These are phyloP conservation scores for Vishniacozyma victoriae DNA, from an alignment of 768 basidiomycete genomes.

Conservation along the genomic window DNA sequence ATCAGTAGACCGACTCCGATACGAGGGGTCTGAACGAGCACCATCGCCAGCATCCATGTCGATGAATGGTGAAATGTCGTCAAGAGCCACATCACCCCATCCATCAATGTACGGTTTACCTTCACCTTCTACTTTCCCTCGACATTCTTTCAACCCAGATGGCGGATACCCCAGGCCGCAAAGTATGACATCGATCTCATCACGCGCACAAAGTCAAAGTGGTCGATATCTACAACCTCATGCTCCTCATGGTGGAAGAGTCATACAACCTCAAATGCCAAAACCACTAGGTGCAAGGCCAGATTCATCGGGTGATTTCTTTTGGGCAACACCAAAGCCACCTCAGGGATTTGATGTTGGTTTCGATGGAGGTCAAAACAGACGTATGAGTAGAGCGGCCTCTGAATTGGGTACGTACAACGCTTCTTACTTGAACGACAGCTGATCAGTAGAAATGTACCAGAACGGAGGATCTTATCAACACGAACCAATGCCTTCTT, in stretches of 20 bases:
- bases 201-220: conserved; percentile 4
- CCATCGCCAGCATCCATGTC: background rate
- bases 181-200: conserved; percentile 19
- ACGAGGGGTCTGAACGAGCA: conserved; percentile 5
- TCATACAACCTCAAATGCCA: conserved; percentile 30
- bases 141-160: background rate
- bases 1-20: conserved; percentile 24
- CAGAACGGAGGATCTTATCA: too few relatives aligned
- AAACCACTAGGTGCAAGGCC: conserved; percentile 18
- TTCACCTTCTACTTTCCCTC: background rate
- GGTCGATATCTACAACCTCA: conserved; percentile 5
- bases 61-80: background rate
- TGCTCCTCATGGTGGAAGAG: conserved; percentile 33
- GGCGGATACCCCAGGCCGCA: conserved; percentile 14
- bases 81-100: conserved; percentile 13
- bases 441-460: too few relatives aligned
- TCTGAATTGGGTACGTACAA: too few relatives aligned
- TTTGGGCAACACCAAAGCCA: too few relatives aligned
- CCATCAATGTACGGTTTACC: conserved; percentile 14
- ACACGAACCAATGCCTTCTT: too few relatives aligned
- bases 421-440: too few relatives aligned
- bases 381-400: too few relatives aligned
- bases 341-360: too few relatives aligned
- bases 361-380: too few relatives aligned
- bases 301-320: conserved; percentile 20